Conservation (phyloP, 805 yeast genomes). For the Groenewaldozyma tartarivorans region DNA sequence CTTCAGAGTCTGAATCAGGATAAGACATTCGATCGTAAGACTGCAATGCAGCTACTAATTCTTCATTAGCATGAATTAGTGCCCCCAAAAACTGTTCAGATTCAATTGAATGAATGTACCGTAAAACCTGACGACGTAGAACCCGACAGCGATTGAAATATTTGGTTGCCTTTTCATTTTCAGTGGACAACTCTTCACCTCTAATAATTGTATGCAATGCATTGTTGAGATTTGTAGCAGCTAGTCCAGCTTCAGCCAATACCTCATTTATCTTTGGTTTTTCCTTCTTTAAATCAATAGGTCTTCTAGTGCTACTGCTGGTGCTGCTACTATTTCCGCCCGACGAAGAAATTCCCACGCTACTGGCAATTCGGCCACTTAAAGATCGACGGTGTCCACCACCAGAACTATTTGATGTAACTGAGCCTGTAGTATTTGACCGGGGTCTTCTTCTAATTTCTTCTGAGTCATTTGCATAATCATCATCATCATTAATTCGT, state of each 20-base stretch:
- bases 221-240: conserved; percentile 62
- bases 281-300: conserved; percentile 36
- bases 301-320: neutral
- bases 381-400: neutral
- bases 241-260: conserved; percentile 67
- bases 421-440: neutral
- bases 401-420: neutral
- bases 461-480: neutral
- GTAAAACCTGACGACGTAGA: conserved; percentile 65
- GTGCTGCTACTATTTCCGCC: neutral
- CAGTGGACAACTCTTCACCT: conserved; percentile 45
- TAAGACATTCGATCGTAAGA: conserved; percentile 51
- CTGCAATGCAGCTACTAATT: conserved; percentile 64
- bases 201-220: conserved; percentile 37
- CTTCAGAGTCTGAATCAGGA: conserved; percentile 37
- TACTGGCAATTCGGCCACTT: neutral
- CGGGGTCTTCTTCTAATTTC: neutral
- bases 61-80: conserved; percentile 82
- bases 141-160: conserved; percentile 67
- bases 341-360: neutral
- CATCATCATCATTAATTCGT: neutral
- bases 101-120: conserved; percentile 75
- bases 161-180: conserved; percentile 49
- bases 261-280: conserved; percentile 59
- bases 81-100: conserved; percentile 85